Evolutionary conservation across 2,329 filamentous ascomycete species (phyloP), one percentile per base, ranked within the genome.

Genomic region (Periconia sp.): DNA sequence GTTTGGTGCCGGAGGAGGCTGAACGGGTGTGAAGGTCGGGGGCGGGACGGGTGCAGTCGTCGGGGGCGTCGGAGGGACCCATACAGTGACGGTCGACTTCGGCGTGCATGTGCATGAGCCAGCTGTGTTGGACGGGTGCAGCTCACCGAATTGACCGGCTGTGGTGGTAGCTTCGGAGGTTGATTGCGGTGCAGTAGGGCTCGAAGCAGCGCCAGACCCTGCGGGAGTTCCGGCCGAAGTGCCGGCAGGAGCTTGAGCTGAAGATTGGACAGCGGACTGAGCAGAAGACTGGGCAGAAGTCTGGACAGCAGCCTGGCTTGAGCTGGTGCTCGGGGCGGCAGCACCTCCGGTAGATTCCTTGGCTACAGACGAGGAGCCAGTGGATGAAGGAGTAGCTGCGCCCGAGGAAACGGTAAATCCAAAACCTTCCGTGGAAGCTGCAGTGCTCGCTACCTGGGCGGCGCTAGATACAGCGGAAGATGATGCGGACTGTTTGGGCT

Each of bases 61-160:
- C 10, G 51, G 46, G 38, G 45, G 59, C 13, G 60, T 54, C n/a
- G 36, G 36, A 18, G 36, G 36, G 31, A 39, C 36, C 26, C 26
- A 39, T 12, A 39, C 36, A 9, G 36, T 39, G 17, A 39, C 36
- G 10, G n/a, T 46, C 28, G 32, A 36, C 24, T 33, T 48, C 17
- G 40, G 39, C n/a, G 52, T 57, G 51, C 58, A 61, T 22, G 40
- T 46, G 34, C 51, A 52, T 9, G 11, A 28, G 5, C 25, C 35
- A 33, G 25, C 24, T 25, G 24, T 40, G 18, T 34, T 39, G 13
- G 50, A 46, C 9, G 54, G 24, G 13, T 40, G 44, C 29, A 40
- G 38, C 31, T 48, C 47, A n/a, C 41, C 43, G 4, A 46, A 50
- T 21, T 50, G 41, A 19, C 43, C 38, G 16, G 40, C 49, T n/a